These are phyloP conservation scores for Pyrenophora tritici-repentis DNA, from an alignment of 2,329 filamentous ascomycete species.

Conservation along the genomic window DNA sequence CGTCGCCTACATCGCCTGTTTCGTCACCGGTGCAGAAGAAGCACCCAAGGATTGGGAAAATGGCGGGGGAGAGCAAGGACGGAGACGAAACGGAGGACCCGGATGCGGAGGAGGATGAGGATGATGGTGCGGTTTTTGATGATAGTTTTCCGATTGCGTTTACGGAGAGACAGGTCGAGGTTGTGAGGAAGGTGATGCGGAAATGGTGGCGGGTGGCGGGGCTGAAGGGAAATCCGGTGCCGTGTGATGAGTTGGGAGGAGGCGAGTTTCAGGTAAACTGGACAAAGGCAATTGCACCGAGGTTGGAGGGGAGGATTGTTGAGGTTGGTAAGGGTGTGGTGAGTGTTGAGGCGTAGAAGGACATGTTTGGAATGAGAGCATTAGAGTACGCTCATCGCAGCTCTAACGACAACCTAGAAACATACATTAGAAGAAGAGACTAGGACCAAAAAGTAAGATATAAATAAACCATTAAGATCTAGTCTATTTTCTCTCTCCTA, in stretches of 20 bases:
- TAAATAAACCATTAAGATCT: too few relatives aligned
- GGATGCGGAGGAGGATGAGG: conserved; percentile 48
- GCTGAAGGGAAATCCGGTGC: conserved; percentile 56
- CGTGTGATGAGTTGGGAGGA: conserved; percentile 63
- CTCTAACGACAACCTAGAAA: too few relatives aligned
- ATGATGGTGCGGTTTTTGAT: conserved; percentile 46
- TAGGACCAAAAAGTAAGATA: too few relatives aligned
- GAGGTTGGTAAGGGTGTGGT: conserved; percentile 23
- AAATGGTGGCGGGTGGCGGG: conserved; percentile 76
- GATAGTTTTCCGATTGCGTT: conserved; percentile 52
- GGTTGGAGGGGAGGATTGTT: conserved; percentile 75
- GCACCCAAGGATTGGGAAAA: conserved; percentile 20
- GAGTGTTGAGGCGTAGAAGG: not conserved
- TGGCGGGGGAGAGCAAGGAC: not conserved
- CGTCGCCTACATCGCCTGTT: conserved; percentile 31
- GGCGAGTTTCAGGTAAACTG: conserved; percentile 68
- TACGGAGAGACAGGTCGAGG: conserved; percentile 54
- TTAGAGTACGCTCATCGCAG: too few relatives aligned
- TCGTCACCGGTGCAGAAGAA: not conserved
- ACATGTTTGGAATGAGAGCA: too few relatives aligned
- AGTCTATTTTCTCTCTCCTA: too few relatives aligned
- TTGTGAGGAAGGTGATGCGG: conserved; percentile 70
- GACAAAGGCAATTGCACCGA: conserved; percentile 80
- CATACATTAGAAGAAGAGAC: too few relatives aligned
- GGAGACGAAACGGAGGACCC: conserved; percentile 26